Evolutionary conservation across 345 rosid species (phyloP).

Genomic region (Rhodomyrtus tomentosa): DNA sequence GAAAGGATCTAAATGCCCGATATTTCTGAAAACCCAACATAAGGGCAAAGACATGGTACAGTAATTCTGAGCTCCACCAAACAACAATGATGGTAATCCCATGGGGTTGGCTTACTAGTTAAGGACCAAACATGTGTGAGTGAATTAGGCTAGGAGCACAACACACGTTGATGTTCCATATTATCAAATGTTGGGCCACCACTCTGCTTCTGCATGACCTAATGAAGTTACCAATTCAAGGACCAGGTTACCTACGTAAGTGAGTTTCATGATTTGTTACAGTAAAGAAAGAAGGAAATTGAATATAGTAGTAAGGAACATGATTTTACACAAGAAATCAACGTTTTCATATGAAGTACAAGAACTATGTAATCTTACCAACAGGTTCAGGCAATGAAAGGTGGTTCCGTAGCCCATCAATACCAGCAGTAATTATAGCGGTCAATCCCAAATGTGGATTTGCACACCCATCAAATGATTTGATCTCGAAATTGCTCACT

Average conservation of each 20-base stretch:
- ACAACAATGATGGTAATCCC: background rate
- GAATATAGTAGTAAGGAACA: background rate
- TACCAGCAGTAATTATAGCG: constrained; percentile 70
- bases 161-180: background rate
- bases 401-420: constrained; percentile 74
- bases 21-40: background rate
- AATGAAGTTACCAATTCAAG: background rate
- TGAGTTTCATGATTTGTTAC: background rate
- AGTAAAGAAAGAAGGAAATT: background rate
- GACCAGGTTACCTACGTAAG: background rate
- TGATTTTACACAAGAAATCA: background rate
- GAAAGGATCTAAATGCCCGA: background rate
- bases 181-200: background rate
- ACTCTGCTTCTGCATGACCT: background rate
- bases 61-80: background rate
- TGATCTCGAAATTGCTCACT: constrained; percentile 92
- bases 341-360: background rate
- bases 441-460: constrained; percentile 83
- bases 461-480: constrained; percentile 82
- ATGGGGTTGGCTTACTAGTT: background rate
- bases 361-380: constrained; percentile 25
- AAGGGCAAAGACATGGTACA: background rate
- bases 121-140: background rate
- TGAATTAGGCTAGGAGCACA: background rate
- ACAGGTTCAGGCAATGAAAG: constrained; percentile 66